Percentiles rank a stretch among this genome's conserved stretches.
These are phyloP conservation scores for Pyrus pyrifolia DNA, from an alignment of 306 rosid genomes.

Conservation along the genomic window DNA sequence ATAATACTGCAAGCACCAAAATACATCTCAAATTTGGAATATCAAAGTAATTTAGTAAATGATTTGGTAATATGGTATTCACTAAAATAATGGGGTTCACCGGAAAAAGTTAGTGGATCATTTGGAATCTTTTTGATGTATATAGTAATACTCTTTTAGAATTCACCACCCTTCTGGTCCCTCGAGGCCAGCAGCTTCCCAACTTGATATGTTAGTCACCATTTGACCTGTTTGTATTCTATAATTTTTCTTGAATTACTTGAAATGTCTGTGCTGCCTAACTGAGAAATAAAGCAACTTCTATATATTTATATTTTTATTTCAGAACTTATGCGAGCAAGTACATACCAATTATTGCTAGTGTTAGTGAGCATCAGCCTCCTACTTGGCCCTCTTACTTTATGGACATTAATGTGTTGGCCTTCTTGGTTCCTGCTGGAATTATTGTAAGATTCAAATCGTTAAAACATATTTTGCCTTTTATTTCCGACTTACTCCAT, in stretches of 20 bases:
- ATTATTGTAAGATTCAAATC: conserved; percentile 52
- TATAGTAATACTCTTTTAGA: background rate
- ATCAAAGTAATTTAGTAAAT: background rate
- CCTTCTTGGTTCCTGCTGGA: conserved; percentile 99
- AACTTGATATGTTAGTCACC: background rate
- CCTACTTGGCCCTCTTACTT: conserved; percentile 99
- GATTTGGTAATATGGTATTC: background rate
- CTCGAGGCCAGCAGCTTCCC: background rate
- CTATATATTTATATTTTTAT: background rate
- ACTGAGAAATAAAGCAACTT: background rate
- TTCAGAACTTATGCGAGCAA: conserved; percentile 99
- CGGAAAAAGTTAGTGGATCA: background rate
- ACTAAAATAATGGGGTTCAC: background rate
- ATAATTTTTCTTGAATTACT: background rate
- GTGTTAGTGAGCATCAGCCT: conserved; percentile 99
- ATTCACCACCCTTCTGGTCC: background rate
- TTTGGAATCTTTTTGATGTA: background rate
- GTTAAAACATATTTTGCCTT: background rate
- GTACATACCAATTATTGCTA: conserved; percentile 98
- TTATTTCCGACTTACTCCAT: background rate
- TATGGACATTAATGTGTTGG: conserved; percentile 98
- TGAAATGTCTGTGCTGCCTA: background rate
- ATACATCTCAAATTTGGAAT: background rate
- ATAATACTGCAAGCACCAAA: background rate
- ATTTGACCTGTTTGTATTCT: conserved; percentile 1